Percentiles rank a stretch among this genome's conserved stretches.
Evolutionary conservation across 2,329 filamentous ascomycete species (phyloP).

Genomic region (Blastomyces emzantsi): DNA sequence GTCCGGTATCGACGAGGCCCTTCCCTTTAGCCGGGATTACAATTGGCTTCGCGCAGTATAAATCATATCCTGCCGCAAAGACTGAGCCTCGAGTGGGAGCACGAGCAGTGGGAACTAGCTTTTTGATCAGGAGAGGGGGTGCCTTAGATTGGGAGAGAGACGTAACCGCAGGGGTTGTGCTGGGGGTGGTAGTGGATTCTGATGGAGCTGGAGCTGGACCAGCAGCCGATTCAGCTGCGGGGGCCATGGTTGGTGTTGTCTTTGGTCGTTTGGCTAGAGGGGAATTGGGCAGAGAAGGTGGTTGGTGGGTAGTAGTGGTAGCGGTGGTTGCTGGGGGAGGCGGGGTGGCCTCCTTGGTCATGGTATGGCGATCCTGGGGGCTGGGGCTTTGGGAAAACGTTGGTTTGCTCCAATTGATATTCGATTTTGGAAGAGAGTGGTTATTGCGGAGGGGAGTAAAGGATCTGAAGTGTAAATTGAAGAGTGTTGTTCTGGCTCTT

Average conservation of each 20-base stretch:
- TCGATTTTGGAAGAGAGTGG: background rate
- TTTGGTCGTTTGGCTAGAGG: constrained; percentile 76
- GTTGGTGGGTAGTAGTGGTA: constrained; percentile 30
- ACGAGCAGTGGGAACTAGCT: constrained; percentile 68
- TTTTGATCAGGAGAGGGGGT: constrained; percentile 75
- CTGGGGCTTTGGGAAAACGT: background rate
- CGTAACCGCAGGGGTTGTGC: constrained; percentile 24
- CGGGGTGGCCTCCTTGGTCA: constrained; percentile 38
- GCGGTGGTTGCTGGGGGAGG: constrained; percentile 25
- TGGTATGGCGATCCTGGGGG: constrained; percentile 25
- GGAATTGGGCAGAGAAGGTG: constrained; percentile 57
- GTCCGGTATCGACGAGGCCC: constrained; percentile 79
- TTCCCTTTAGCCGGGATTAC: constrained; percentile 75
- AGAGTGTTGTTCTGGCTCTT: background rate
- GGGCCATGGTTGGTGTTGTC: constrained; percentile 30
- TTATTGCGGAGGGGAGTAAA: background rate
- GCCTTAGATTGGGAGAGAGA: constrained; percentile 32
- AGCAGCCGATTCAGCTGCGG: constrained; percentile 13
- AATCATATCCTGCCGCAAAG: constrained; percentile 86
- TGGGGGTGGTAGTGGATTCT: constrained; percentile 6
- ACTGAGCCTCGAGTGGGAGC: constrained; percentile 82
- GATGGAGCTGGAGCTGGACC: constrained; percentile 20
- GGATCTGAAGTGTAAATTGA: background rate
- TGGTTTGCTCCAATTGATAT: background rate
- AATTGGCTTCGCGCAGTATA: constrained; percentile 69